Conservation (phyloP, 2,329 filamentous ascomycete species). For the Exophiala phaeomuriformis region DNA sequence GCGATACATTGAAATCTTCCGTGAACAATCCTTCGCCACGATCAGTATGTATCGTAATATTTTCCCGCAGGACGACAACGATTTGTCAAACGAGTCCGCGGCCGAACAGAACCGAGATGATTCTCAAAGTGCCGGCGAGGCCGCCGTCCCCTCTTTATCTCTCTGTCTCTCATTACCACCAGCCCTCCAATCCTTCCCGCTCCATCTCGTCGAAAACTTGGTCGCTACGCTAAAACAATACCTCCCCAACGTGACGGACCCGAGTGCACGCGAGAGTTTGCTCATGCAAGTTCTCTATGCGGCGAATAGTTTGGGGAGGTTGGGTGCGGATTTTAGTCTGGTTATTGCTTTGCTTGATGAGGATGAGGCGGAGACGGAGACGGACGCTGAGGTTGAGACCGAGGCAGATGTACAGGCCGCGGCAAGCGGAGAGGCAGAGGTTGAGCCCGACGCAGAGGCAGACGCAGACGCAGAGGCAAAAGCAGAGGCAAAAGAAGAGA, state of each 20-base stretch:
- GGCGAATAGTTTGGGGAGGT: constrained; percentile 76
- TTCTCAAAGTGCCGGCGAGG: constrained; percentile 2
- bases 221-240: constrained; percentile 53
- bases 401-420: constrained; percentile 36
- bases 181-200: constrained; percentile 72
- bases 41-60: constrained; percentile 91
- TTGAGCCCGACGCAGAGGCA: too few relatives aligned
- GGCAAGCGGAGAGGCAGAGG: too few relatives aligned
- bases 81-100: constrained; percentile 23
- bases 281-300: constrained; percentile 28
- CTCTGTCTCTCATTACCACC: constrained; percentile 55
- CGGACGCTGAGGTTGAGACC: constrained; percentile 32
- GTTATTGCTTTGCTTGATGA: constrained; percentile 56
- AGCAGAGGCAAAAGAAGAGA: too few relatives aligned
- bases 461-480: too few relatives aligned
- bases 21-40: constrained; percentile 93
- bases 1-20: constrained; percentile 92
- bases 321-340: constrained; percentile 89
- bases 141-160: not conserved
- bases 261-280: constrained; percentile 48
- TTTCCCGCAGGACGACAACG: constrained; percentile 47
- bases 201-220: constrained; percentile 74
- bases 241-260: constrained; percentile 26
- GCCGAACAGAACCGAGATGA: constrained; percentile 17
- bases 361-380: constrained; percentile 34